Conservation (phyloP, 1,139 yeast species). For the Ogataea hybrid region DNA sequence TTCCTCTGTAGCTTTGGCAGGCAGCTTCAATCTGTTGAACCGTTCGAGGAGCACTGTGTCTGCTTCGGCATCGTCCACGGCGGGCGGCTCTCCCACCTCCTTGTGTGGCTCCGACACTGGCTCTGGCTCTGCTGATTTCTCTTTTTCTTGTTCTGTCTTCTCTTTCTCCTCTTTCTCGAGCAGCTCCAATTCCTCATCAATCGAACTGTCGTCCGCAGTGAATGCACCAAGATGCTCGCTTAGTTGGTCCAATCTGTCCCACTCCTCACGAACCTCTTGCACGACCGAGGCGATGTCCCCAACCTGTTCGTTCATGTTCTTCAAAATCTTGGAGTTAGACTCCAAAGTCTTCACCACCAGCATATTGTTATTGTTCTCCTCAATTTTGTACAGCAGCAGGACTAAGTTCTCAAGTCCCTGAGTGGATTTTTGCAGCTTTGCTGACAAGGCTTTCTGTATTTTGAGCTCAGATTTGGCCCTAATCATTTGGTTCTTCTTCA, state of each 20-base stretch:
- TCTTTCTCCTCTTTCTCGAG: constrained; percentile 16
- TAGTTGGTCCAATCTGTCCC: constrained; percentile 28
- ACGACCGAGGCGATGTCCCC: constrained; percentile 33
- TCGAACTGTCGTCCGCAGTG: constrained; percentile 16
- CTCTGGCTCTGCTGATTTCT: background rate
- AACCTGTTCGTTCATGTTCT: constrained; percentile 34
- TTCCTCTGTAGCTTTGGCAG: background rate
- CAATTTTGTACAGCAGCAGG: constrained; percentile 38
- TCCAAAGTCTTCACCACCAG: constrained; percentile 35
- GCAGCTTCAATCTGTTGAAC: constrained; percentile 12
- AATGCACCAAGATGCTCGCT: constrained; percentile 32
- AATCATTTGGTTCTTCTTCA: constrained; percentile 16
- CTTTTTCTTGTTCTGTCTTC: constrained; percentile 1
- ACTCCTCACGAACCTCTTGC: constrained; percentile 35
- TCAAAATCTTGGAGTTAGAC: constrained; percentile 36
- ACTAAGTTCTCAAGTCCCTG: constrained; percentile 35
- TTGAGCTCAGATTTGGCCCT: constrained; percentile 26
- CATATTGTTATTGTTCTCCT: constrained; percentile 43
- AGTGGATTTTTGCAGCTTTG: constrained; percentile 33
- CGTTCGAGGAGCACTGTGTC: constrained; percentile 12
- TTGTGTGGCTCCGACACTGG: background rate
- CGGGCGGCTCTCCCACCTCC: background rate
- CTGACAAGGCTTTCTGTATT: constrained; percentile 25
- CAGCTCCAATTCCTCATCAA: constrained; percentile 27
- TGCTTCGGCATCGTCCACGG: background rate